Conservation (phyloP, 352 stramenopile genomes). For the Phytophthora pini region DNA sequence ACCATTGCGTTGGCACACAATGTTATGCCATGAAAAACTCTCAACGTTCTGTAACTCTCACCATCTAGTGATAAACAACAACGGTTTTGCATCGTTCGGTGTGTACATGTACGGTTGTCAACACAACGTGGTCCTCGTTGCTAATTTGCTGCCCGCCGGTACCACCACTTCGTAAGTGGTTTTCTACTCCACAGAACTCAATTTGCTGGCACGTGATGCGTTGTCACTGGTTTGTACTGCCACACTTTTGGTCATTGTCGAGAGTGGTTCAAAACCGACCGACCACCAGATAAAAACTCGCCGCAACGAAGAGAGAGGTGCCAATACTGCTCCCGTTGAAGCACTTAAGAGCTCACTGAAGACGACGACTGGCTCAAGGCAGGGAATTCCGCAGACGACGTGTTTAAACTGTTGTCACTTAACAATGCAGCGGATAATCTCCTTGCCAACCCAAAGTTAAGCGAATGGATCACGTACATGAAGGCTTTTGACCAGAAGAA, state of each 20-base stretch:
- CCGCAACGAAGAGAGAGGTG: constrained; percentile 3
- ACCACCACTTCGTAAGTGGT: neutral
- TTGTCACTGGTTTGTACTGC: neutral
- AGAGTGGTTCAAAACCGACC: neutral
- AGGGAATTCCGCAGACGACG: constrained; percentile 1
- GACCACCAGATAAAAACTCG: too few species aligned
- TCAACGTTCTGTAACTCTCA: neutral
- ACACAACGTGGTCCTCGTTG: too few species aligned
- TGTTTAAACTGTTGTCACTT: constrained; percentile 4
- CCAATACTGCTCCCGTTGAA: neutral
- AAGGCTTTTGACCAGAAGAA: constrained; percentile 20
- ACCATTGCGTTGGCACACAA: too few species aligned
- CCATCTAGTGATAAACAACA: constrained; percentile 1
- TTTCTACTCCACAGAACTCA: neutral
- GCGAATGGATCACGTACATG: constrained; percentile 21
- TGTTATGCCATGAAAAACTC: too few species aligned
- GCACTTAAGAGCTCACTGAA: neutral
- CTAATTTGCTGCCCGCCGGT: too few species aligned
- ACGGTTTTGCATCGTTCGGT: neutral
- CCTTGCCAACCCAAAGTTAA: constrained; percentile 5
- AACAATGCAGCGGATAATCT: constrained; percentile 11
- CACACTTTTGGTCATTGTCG: neutral
- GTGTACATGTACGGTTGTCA: neutral
- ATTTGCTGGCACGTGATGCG: neutral
- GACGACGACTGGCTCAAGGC: constrained; percentile 10